Evolutionary conservation across 2,329 filamentous ascomycete species (phyloP), one percentile per base, ranked within the genome.

Genomic region (Akanthomyces muscarius): DNA sequence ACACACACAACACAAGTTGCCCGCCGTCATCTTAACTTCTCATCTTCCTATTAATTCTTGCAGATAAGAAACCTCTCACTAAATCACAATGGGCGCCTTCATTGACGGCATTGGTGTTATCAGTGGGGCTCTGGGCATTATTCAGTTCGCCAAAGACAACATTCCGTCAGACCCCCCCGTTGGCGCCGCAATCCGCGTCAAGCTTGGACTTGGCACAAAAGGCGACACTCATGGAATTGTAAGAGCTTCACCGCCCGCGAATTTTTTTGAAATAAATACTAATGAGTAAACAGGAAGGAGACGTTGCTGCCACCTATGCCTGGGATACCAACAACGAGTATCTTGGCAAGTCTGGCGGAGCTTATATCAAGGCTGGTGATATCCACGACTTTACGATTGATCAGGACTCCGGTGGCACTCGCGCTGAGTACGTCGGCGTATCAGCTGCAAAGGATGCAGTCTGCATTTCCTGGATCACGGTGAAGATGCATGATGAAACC

Each of bases 301-400:
- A 59, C 10, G 33, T 59, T 14, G 28, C 25, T 42, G 59, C 47
- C 18, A 41, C 28, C 13, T 64, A 64, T 33, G 59, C 52, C 44
- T 64, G 58, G 53, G 63, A 64, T 53, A 58, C 45, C 23, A 61
- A 62, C 3, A 59, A 62, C 36, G 23, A 48, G 30, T 64, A 64
- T 54, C 51, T 59, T 2, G 63, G 63, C 53, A 54, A 62, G 28
- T 25, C 52, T 11, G 48, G 42, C 13, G 56, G 56, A 25, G 56
- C 56, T 13, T 25, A 59, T 11, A 41, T 59, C 44, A 36, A 56
- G 13, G 21, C 25, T 18, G 62, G 51, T 13, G 62, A 56, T 30
- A 61, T 48, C 4, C 50, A 50, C 14, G 56, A 61, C 33, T 60
- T 56, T 48, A 50, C 25, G 5, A 52, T 64, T 23, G 51, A 51